These are phyloP conservation scores for Exutisphaerella laricina DNA, from an alignment of 2,329 filamentous ascomycete species.

Conservation along the genomic window DNA sequence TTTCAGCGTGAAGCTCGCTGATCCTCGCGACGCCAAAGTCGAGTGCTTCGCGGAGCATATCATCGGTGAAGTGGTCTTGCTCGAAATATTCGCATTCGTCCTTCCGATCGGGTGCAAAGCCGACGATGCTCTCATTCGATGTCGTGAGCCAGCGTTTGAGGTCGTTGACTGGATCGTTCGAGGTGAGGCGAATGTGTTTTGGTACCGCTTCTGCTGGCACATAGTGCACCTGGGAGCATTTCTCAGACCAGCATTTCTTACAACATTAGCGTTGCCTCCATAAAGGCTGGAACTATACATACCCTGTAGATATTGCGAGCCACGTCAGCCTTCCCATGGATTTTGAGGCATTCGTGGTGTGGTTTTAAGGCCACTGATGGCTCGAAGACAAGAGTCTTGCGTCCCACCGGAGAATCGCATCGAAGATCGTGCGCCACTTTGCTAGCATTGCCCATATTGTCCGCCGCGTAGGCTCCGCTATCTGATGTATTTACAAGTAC, in stretches of 20 bases:
- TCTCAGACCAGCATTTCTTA: not conserved
- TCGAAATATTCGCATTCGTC: not conserved
- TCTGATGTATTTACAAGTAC: not conserved
- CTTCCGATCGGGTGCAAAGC: not conserved
- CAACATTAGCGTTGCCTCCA: too few relatives aligned
- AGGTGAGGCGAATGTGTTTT: not conserved
- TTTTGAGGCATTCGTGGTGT: not conserved
- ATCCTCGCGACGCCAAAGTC: not conserved
- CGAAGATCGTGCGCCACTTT: not conserved
- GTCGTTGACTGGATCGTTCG: not conserved
- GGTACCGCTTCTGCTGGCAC: not conserved
- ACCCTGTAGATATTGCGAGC: too few relatives aligned
- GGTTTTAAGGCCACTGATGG: not conserved
- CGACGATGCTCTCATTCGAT: not conserved
- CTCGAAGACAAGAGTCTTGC: not conserved
- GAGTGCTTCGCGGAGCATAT: not conserved
- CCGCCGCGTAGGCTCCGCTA: not conserved
- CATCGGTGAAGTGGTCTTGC: not conserved
- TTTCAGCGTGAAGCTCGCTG: not conserved
- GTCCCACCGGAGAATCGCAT: not conserved
- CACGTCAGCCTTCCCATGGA: not conserved
- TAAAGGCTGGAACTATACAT: not conserved
- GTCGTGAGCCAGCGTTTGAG: slow-evolving; percentile 5
- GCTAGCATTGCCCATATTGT: not conserved
- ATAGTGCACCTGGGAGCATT: not conserved